Base-by-base conservation (phyloP, 768 basidiomycete species). In the Termitomyces sp. region DNA sequence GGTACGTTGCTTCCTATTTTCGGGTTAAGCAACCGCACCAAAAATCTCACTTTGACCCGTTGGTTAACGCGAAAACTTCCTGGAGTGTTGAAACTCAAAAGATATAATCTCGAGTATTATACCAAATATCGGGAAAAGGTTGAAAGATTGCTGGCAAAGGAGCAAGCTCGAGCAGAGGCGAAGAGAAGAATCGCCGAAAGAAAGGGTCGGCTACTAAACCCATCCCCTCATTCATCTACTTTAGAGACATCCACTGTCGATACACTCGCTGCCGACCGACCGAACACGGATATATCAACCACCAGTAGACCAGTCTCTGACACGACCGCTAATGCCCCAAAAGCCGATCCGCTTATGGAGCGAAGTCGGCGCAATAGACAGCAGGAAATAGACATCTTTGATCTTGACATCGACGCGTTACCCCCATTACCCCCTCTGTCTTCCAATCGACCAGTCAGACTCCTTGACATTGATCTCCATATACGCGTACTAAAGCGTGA, bases 11-110 rank as follows among this genome's bases (percentile, higher is more conserved):
- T 87, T 7, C 72, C 88, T 4, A 78, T 84, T 3, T 73, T 84
- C 39, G 83, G 83, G 5, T 65, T 78, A 36, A 78, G 80, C 32
- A 88, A 87, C 59, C 75, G 80, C 41, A 67, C 78, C 56, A 87
- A 84, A 66, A 75, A 84, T 40, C 55, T 81, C n/a, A 71, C 73
- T 35, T 65, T 89, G 50, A 75, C 89, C 73, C 73, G 78, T 27
- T 91, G 87, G 80, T 66, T 88, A 32, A 65, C 69, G 16, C 68
- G 69, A 22, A 82, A 80, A 64, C 60, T 82, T 12, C 73, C 73
- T 18, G 66, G 61, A 39, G 70, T 81, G 13, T 63, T 86, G 33
- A 68, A 68, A 56, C 72, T 71, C 60, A 88, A 88, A 68, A 73
- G 70, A 54, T 63, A 61, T 6, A 77, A 83, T 53, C 60, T 85